These are phyloP conservation scores for Xylariaceae sp. DNA, from an alignment of 2,329 filamentous ascomycete genomes.

Conservation along the genomic window DNA sequence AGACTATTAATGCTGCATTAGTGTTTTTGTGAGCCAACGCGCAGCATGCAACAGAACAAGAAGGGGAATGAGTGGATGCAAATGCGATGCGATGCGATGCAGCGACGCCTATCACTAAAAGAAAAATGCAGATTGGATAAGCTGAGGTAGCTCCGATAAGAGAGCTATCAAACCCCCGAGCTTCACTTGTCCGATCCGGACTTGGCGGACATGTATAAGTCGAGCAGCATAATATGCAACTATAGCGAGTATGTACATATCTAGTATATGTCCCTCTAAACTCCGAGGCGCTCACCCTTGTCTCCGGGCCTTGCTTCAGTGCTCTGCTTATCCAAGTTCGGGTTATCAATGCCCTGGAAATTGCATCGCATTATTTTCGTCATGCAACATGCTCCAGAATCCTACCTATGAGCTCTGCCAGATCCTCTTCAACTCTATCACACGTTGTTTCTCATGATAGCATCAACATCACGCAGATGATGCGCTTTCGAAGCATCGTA, in stretches of 20 bases:
- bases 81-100: slow-evolving; percentile 9
- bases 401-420: neutral
- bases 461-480: slow-evolving; percentile 4
- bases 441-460: neutral
- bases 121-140: slow-evolving; percentile 12
- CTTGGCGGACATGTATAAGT: no score
- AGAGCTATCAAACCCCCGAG: slow-evolving; percentile 4
- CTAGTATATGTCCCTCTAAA: no score
- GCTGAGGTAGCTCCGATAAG: slow-evolving; percentile 21
- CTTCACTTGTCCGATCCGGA: neutral
- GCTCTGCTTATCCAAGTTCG: no score
- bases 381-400: slow-evolving; percentile 2
- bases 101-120: slow-evolving; percentile 8
- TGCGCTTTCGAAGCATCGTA: no score
- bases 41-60: neutral
- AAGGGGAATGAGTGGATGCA: no score
- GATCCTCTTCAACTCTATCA: slow-evolving; percentile 2
- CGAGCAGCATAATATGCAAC: no score
- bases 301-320: no score
- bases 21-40: neutral
- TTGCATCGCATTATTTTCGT: slow-evolving; percentile 8
- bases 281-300: no score
- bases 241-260: no score
- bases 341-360: neutral
- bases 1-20: no score